These are phyloP conservation scores for Colletotrichum aenigma DNA, from an alignment of 2,329 filamentous ascomycete species.

Conservation along the genomic window DNA sequence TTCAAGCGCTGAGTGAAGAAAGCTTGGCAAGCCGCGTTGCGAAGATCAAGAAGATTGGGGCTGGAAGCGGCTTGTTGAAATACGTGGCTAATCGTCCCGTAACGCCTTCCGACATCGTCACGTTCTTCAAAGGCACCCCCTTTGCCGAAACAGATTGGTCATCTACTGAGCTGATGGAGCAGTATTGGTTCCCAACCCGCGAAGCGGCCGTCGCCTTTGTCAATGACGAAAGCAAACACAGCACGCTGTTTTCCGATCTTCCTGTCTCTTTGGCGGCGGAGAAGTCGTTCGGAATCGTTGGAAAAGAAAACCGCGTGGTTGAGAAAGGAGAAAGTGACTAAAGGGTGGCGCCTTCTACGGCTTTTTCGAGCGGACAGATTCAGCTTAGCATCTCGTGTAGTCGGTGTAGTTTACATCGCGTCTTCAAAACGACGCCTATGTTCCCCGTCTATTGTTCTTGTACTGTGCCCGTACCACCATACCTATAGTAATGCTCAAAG, in stretches of 20 bases:
- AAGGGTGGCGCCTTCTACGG: not conserved
- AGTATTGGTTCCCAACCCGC: not conserved
- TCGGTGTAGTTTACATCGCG: not conserved
- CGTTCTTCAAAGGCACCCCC: not conserved
- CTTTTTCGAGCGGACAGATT: rapidly evolving
- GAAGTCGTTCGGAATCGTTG: not conserved
- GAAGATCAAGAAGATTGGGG: not conserved
- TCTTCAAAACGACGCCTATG: not conserved
- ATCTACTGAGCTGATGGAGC: not conserved
- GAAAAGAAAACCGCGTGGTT: not conserved
- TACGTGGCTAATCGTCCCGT: not conserved
- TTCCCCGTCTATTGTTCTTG: not conserved
- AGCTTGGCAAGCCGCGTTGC: not conserved
- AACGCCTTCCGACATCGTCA: not conserved
- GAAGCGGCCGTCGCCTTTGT: not conserved
- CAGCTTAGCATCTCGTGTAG: not conserved
- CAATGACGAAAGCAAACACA: not conserved
- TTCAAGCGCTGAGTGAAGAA: not conserved
- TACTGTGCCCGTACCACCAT: not conserved
- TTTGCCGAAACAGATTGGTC: not conserved
- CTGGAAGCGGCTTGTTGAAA: not conserved
- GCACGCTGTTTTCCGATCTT: not conserved
- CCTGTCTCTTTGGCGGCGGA: not conserved
- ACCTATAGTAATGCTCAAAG: not conserved
- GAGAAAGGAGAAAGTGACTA: not conserved